Evolutionary conservation across 331 rosid species (phyloP).

Genomic region (Arachis monticola): DNA sequence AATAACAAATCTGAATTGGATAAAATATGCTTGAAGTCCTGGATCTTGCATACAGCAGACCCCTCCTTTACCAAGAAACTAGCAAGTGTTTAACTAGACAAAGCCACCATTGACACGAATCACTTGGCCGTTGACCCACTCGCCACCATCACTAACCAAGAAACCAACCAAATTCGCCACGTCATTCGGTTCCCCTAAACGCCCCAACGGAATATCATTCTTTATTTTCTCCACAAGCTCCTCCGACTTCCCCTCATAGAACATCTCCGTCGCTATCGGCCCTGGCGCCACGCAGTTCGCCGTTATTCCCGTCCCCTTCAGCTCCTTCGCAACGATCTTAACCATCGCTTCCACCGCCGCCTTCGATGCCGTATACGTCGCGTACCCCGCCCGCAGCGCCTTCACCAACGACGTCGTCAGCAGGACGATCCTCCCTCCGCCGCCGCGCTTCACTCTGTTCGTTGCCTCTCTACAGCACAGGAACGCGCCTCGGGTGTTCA

Average conservation of each 20-base stretch:
- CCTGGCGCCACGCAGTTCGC: constrained; percentile 74
- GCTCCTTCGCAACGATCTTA: constrained; percentile 63
- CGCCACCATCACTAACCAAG: constrained; percentile 50
- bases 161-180: constrained; percentile 58
- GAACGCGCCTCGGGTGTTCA: constrained; percentile 63
- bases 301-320: constrained; percentile 58
- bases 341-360: constrained; percentile 68
- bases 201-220: constrained; percentile 46
- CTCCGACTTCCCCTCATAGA: constrained; percentile 54
- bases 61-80: too few relatives aligned
- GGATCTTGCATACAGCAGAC: too few relatives aligned
- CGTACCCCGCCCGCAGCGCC: constrained; percentile 45
- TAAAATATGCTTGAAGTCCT: too few relatives aligned
- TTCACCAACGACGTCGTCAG: constrained; percentile 50
- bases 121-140: constrained; percentile 70
- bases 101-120: constrained; percentile 61
- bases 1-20: too few relatives aligned
- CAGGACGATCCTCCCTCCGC: constrained; percentile 57
- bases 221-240: constrained; percentile 31
- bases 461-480: constrained; percentile 50
- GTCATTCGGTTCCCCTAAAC: constrained; percentile 56
- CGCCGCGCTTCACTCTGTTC: constrained; percentile 50
- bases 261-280: constrained; percentile 60
- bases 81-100: not conserved
- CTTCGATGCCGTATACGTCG: constrained; percentile 59